Evolutionary conservation across 768 basidiomycete genomes (phyloP), one percentile per base, ranked within the genome.

Genomic region (Rhizopogon rudus): DNA sequence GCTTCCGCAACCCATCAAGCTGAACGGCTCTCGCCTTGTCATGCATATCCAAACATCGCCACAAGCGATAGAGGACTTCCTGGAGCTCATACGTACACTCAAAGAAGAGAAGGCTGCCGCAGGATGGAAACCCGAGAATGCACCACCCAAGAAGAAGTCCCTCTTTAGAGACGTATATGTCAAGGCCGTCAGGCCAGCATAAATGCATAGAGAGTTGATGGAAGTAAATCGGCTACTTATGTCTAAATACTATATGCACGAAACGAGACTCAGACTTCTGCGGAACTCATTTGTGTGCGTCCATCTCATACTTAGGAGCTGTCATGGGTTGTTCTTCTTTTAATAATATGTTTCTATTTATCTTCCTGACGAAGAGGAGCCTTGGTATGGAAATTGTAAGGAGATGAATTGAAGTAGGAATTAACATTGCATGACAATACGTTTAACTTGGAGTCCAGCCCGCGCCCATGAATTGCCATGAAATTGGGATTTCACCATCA

Each of bases 31-130:
- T 29, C 79, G 93, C 10, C 73, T 93, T 12, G 88, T 93, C 6
- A 72, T 93, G 3, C 93, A 97, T 65, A 80, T 91, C 54, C 93
- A 97, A 66, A 91, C 88, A 2, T 76, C 81, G 1, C 81, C 84
- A 35, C 65, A 80, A 51, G 91, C 91, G 0, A 77, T 94, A 16
- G 80, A 89, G 48, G 91, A 94, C 60, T 80, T 97, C 57, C 70
- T 97, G 31, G 67, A 63, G 2, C 56, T 90, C 28, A 71, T 95
- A 5, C 71, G 70, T 28, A 64, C 74, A 44, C 75, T 95, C 54
- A 82, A 82, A 6, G 78, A 83, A 56, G 87, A 90, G 68, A 87
- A 87, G 72, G 77, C 74, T 63, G 71, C 73, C 16, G 78, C 79
- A 31, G 86, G 84, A 3, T 85, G 53, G 53, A 52, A 33, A 22